Percentiles rank a stretch among this genome's conserved stretches.
These are phyloP conservation scores for Apophysomyces ossiformis DNA, from an alignment of 371 early-diverging fungal species.

Conservation along the genomic window DNA sequence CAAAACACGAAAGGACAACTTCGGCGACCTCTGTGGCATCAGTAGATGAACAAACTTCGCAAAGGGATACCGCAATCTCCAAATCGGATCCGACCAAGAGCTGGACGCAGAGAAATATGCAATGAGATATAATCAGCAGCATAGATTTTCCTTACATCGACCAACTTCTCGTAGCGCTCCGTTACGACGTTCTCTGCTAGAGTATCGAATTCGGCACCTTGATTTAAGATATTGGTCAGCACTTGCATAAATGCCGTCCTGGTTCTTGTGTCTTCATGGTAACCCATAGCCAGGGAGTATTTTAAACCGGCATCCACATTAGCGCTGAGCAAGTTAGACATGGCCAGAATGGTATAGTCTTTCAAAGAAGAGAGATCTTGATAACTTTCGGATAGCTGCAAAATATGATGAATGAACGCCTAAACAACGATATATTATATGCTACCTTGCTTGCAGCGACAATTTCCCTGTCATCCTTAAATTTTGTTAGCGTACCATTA, in stretches of 20 bases:
- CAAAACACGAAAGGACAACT: constrained; percentile 77
- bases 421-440: neutral
- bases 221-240: constrained; percentile 83
- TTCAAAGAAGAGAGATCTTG: constrained; percentile 73
- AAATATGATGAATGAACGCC: neutral
- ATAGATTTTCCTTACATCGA: constrained; percentile 53
- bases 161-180: constrained; percentile 72
- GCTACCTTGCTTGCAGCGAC: neutral
- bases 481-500: neutral
- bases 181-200: constrained; percentile 73
- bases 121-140: neutral
- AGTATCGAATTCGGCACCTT: constrained; percentile 84
- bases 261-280: constrained; percentile 88
- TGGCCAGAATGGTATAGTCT: constrained; percentile 80
- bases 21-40: constrained; percentile 81
- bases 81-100: constrained; percentile 66
- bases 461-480: constrained; percentile 5
- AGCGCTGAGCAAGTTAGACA: constrained; percentile 87
- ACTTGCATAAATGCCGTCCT: constrained; percentile 91
- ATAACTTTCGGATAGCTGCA: constrained; percentile 1
- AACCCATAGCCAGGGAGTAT: constrained; percentile 85
- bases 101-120: constrained; percentile 16
- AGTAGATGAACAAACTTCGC: constrained; percentile 79
- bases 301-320: constrained; percentile 90
- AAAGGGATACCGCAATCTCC: constrained; percentile 75